Evolutionary conservation across 2,329 filamentous ascomycete genomes (phyloP).

Genomic region (Fusarium tuaranense): DNA sequence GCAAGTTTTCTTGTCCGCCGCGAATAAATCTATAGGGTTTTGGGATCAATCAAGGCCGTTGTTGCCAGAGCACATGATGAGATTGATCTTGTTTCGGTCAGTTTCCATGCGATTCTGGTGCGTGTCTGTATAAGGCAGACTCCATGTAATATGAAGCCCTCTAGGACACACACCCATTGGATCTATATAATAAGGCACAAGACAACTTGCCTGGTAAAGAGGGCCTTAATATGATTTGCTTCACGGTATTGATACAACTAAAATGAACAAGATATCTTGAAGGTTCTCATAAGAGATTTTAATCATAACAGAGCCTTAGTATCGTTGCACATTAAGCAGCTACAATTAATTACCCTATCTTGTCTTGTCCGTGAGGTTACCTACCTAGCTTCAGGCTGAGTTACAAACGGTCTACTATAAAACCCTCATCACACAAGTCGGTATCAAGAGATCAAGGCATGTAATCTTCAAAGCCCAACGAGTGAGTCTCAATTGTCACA

Average conservation of each 20-base stretch:
- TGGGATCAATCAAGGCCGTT: constrained; percentile 9
- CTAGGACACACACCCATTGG: neutral
- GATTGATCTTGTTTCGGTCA: neutral
- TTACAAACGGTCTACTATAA: neutral
- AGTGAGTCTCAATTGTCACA: neutral
- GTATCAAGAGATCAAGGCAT: neutral
- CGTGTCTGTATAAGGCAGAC: neutral
- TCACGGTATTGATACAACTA: neutral
- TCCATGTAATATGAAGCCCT: neutral
- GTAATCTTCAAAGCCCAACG: neutral
- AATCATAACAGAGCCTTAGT: neutral
- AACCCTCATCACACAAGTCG: neutral
- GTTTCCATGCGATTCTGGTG: neutral
- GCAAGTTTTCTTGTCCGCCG: neutral
- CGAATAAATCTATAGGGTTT: constrained; percentile 17
- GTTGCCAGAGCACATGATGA: neutral
- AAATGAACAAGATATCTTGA: neutral
- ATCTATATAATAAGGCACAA: neutral
- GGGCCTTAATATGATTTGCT: neutral
- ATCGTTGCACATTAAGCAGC: neutral
- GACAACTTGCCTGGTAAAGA: neutral
- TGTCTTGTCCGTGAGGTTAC: neutral
- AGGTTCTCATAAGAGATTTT: neutral
- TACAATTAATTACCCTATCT: neutral
- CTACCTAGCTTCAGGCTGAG: neutral